Evolutionary conservation across 257 asterid genomes (phyloP), one percentile per base, ranked within the genome.

Genomic region (Nicotiana obtusifolia): DNA sequence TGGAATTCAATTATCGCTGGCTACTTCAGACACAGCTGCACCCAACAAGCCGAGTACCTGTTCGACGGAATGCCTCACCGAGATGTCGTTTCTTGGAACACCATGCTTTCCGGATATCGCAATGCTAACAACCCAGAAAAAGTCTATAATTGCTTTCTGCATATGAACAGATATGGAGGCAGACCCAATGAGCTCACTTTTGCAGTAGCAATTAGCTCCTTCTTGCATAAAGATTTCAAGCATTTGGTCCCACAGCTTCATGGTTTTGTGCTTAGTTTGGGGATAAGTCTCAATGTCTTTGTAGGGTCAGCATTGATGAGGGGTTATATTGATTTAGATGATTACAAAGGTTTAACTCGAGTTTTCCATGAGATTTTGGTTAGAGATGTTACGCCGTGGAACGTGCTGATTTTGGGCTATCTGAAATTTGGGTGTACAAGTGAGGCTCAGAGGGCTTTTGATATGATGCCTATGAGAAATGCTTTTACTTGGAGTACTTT

Each of bases 1-100:
- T 91, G 97, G 93, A 93, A 97, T 78, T 89, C 95, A 81, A 88
- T 93, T 90, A 80, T 89, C 28, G 87, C 60, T 76, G 92, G 92
- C 15, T 92, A 87, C 84, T 92, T 93, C 20, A 90, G 89, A 76
- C 83, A 88, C 35, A 92, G 88, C 7, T 75, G 67, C 30, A 85
- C 85, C 15, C 89, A 84, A 83, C 78, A 84, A 20, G 94, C 97
- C 11, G 75, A 83, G 86, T 31, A 11, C 49, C 71, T 80, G 52
- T 90, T 93, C 64, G 47, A 84, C 53, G 69, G 75, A 81, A 91
- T 91, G 89, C 93, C 97, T 9, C 86, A 81, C 37, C 87, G 87
- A 80, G 82, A 85, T 75, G 86, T 80, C 67, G 30, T 83, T 83
- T 83, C 88, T 64, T 85, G 88, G 88, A 85, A 82, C 84, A 60